A percentile compares a stretch with the other conserved stretches of the same genome.
Evolutionary conservation across 805 yeast genomes (phyloP).

Genomic region (Saturnispora silvae): DNA sequence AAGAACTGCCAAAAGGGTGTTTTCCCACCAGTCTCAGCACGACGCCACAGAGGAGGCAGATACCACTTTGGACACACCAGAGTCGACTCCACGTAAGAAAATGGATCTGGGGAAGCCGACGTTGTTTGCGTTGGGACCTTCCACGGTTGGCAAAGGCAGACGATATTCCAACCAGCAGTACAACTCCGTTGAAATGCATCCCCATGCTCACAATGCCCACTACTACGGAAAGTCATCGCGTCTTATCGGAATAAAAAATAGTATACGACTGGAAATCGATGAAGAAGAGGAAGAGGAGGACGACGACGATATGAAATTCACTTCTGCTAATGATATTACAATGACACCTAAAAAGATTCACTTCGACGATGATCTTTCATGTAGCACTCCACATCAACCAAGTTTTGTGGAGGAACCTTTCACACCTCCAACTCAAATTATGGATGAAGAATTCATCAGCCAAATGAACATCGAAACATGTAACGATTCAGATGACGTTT

Average conservation of each 20-base stretch:
- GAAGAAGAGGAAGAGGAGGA: constrained; percentile 16
- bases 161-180: constrained; percentile 4
- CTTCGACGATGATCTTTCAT: too few relatives aligned
- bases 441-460: constrained; percentile 25
- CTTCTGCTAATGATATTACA: constrained; percentile 2
- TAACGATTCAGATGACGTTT: constrained; percentile 13
- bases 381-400: neutral
- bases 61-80: constrained; percentile 10
- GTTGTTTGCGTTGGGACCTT: constrained; percentile 22
- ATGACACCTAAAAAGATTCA: neutral
- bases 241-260: constrained; percentile 15
- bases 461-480: constrained; percentile 18
- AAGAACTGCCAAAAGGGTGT: neutral
- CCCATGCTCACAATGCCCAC: too few relatives aligned
- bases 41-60: neutral
- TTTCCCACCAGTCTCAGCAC: neutral
- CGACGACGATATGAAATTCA: constrained; percentile 8
- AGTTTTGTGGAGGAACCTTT: constrained; percentile 15
- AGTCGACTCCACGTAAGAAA: constrained; percentile 11
- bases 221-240: neutral
- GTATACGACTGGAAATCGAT: constrained; percentile 17
- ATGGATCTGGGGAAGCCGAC: constrained; percentile 2
- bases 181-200: too few relatives aligned
- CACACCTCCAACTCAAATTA: constrained; percentile 30
- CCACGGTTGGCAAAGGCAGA: constrained; percentile 25